phyloP scores from a whole-genome alignment of 2,329 filamentous ascomycete species.

The Cryphonectria naterciae region DNA sequence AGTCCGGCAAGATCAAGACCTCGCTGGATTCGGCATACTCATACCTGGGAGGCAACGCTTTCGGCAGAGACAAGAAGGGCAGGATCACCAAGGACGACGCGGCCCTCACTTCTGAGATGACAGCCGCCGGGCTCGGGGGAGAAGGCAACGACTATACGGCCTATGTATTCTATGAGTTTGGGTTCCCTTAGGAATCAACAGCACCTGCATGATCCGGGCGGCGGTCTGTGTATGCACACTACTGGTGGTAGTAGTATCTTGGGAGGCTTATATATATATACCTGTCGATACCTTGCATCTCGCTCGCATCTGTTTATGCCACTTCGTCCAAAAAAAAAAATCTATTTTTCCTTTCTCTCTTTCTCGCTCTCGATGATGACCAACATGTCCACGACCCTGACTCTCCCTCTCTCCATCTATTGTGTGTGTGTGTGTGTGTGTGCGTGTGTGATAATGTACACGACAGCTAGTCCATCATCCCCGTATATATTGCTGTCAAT shows the following conservation, averaged over 20 bases:
- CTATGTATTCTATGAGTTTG: constrained; percentile 96
- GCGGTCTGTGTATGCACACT: constrained; percentile 16
- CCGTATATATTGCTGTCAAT: neutral
- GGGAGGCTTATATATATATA: constrained; percentile 1
- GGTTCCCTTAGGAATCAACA: constrained; percentile 57
- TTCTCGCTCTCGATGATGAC: neutral
- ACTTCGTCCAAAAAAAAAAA: neutral
- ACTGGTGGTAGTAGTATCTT: constrained; percentile 14
- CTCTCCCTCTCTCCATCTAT: neutral
- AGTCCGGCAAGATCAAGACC: constrained; percentile 76
- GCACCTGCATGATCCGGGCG: constrained; percentile 11
- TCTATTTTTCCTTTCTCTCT: neutral
- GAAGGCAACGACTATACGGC: constrained; percentile 88
- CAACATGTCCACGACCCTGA: constrained; percentile 9
- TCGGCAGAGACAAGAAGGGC: constrained; percentile 91
- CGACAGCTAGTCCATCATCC: neutral
- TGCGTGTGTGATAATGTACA: constrained; percentile 7
- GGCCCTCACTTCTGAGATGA: constrained; percentile 78
- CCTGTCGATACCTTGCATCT: constrained; percentile 22
- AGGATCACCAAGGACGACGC: constrained; percentile 89
- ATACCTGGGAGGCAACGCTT: constrained; percentile 92
- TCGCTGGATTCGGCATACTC: constrained; percentile 83
- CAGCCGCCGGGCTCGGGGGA: constrained; percentile 69
- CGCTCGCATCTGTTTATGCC: neutral
- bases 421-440: neutral